Base-by-base conservation (phyloP, 176 grass and related monocot genomes). In the Hsuehochloa calcarea region DNA sequence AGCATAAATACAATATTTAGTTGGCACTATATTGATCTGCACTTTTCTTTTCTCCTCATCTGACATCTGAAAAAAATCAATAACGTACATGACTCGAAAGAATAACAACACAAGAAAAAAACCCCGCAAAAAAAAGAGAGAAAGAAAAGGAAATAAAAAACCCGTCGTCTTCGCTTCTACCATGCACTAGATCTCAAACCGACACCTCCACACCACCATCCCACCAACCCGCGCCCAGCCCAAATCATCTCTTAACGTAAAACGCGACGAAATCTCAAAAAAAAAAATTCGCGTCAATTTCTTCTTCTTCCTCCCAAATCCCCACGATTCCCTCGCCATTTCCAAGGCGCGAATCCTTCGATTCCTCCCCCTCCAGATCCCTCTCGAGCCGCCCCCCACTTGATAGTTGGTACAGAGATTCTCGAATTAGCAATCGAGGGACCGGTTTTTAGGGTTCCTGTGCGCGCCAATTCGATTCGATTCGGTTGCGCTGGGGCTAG, bases 261-360 rank as follows among this genome's bases (percentile, higher is more conserved):
- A 89, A 19, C 88, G 17, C 82, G 77, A 65, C 85, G 58, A 67
- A 82, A 86, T 70, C 78, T 20, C 43, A n/a, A 23, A 74, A 84
- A n/a, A 74, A 84, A 26, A 6, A 31, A 25, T 78, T 51, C 20
- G 13, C 75, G 59, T 74, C 71, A 72, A 77, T 71, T 75, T 54
- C 39, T 74, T 72, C 73, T n/a, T 50, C 41, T 25, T n/a, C 70
- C 0, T 55, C 46, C 43, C 45, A 8, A 77, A 77, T 82, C 65
- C 78, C 84, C 68, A n/a, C 77, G 88, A 85, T 85, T 85, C 83
- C 64, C 78, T 70, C 78, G 50, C 83, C 63, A 74, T 75, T 74
- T 52, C 43, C 56, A 4, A 31, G 10, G 20, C 68, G 29, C n/a
- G 66, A 70, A 37, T n/a, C 68, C 25, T 3, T 22, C 14, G 70